These are phyloP conservation scores for Daldinia sp. DNA, from an alignment of 2,329 filamentous ascomycete species.

Conservation along the genomic window DNA sequence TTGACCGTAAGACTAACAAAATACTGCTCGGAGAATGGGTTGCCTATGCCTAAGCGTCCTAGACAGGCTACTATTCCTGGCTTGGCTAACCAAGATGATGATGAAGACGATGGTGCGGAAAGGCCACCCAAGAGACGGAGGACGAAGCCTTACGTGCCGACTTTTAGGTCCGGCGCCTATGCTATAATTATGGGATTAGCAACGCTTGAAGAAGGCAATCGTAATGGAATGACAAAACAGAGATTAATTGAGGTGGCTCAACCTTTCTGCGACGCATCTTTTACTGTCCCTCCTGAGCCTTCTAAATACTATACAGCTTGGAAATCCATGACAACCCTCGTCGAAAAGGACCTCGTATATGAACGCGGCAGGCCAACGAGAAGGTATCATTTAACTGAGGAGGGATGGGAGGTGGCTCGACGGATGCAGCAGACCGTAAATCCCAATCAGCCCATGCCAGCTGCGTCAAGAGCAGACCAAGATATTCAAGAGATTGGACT, in stretches of 20 bases:
- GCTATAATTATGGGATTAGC: slow-evolving; percentile 77
- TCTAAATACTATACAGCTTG: slow-evolving; percentile 83
- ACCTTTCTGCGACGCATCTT: slow-evolving; percentile 78
- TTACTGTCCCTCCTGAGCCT: slow-evolving; percentile 74
- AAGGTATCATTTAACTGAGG: slow-evolving; percentile 78
- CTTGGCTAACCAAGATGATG: slow-evolving; percentile 53
- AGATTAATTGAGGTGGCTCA: slow-evolving; percentile 78
- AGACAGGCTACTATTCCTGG: slow-evolving; percentile 55
- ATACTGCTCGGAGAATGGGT: slow-evolving; percentile 74
- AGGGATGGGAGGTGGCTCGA: slow-evolving; percentile 80
- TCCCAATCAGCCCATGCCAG: slow-evolving; percentile 36
- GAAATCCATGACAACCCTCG: slow-evolving; percentile 83
- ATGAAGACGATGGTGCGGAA: slow-evolving; percentile 51
- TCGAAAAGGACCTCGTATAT: slow-evolving; percentile 79
- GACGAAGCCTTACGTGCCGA: slow-evolving; percentile 78
- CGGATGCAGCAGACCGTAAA: slow-evolving; percentile 67
- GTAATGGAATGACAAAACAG: slow-evolving; percentile 72
- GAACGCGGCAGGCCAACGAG: slow-evolving; percentile 76
- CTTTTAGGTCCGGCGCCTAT: slow-evolving; percentile 79
- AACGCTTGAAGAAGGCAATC: slow-evolving; percentile 66
- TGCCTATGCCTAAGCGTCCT: slow-evolving; percentile 74
- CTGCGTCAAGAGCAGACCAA: slow-evolving; percentile 32
- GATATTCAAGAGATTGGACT: slow-evolving; percentile 30
- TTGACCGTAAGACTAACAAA: slow-evolving; percentile 71
- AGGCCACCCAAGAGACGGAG: slow-evolving; percentile 67